These are phyloP conservation scores for Mortierella hygrophila DNA, from an alignment of 192 early-diverging fungal genomes.

Conservation along the genomic window DNA sequence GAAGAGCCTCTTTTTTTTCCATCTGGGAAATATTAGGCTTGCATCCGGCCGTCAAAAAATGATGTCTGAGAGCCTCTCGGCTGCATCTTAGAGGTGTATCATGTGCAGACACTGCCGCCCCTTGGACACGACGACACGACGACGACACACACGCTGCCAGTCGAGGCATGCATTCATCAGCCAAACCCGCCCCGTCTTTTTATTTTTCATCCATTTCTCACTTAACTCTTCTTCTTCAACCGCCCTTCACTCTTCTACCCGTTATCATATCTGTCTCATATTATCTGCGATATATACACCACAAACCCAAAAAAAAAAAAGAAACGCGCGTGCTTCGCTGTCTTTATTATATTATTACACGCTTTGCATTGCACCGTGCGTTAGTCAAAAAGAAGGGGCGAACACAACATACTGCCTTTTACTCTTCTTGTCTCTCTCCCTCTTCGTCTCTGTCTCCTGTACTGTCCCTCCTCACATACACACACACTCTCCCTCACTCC, in stretches of 20 bases:
- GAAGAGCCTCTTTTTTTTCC: not conserved
- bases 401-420: not conserved
- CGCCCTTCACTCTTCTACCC: not conserved
- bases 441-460: constrained; percentile 18
- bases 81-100: not conserved
- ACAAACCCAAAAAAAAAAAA: not conserved
- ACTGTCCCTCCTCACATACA: not conserved
- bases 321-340: not conserved
- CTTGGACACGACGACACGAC: not conserved
- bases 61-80: not conserved
- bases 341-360: constrained; percentile 1
- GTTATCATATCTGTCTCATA: not conserved
- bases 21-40: not conserved
- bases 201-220: not conserved
- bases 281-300: not conserved
- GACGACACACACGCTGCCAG: not conserved
- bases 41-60: not conserved
- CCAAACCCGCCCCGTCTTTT: constrained; percentile 11
- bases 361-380: constrained; percentile 28
- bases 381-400: not conserved
- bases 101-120: constrained; percentile 5
- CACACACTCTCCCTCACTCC: not conserved
- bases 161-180: not conserved
- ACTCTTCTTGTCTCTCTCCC: constrained; percentile 16
- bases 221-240: not conserved